Base-by-base conservation (phyloP, 2,329 filamentous ascomycete species). In the Periglandula ipomoeae region DNA sequence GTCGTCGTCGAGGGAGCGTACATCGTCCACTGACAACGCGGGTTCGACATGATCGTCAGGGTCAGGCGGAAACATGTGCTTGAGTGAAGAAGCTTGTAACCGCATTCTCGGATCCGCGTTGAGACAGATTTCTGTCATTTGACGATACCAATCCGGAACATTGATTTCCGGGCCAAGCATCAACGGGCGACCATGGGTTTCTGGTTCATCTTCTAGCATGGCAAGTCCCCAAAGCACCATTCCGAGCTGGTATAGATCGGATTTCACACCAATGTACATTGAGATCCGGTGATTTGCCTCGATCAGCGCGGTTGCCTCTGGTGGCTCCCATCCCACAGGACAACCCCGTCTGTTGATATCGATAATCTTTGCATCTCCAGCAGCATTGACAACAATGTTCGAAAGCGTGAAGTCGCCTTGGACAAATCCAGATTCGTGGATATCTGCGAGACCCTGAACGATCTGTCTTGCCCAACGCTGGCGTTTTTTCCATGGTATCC, bases 251-350 rank as follows among this genome's bases (percentile, higher is more conserved):
- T 86, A 98, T 1, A 98, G 73, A 66, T 98, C 93, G 0, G 91
- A 95, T 68, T 98, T 98, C 62, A 96, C 89, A 11, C 93, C 91
- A 62, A 98, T 97, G 61, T 95, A 96, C 84, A 97, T 95, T 41
- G 87, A 86, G 47, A 98, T 90, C 26, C 89, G 80, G 65, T 96
- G 90, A 50, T 87, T 87, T 65, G 84, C 90, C 55, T 91, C 84
- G 52, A 97, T 89, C 48, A 97, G 80, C 5, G 80, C 78, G 15
- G 84, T 85, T 49, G 94, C 85, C 67, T 98, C 93, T 4, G 93
- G 93, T 3, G 93, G 90, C 57, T 98, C 93, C 93, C 93, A 98
- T 22, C 91, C 91, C 4, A 97, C 87, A 0, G 93, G 93, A 59
- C 93, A 98, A n/a, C 93, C 93, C 58, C 93, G 78, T 48, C 93